These are phyloP conservation scores for Silene conica DNA, from an alignment of 148 eudicot genomes.

Conservation along the genomic window DNA sequence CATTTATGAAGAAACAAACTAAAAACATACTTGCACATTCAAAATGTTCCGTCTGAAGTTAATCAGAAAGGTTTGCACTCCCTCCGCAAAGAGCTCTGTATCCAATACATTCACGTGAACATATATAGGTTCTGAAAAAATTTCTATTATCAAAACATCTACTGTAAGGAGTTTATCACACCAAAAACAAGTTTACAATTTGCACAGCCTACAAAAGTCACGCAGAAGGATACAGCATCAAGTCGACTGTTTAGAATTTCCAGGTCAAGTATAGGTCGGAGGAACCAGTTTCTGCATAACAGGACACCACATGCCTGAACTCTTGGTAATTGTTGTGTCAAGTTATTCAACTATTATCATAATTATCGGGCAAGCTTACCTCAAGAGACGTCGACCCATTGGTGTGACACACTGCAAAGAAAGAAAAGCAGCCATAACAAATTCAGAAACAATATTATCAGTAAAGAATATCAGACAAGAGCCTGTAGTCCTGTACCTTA, in stretches of 20 bases:
- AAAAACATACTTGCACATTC: conserved; percentile 1
- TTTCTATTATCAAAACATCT: background rate
- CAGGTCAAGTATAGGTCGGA: conserved; percentile 83
- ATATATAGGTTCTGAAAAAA: background rate
- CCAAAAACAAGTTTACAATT: conserved; percentile 9
- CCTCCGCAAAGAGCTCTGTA: background rate
- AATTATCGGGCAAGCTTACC: conserved; percentile 37
- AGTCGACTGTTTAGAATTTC: conserved; percentile 73
- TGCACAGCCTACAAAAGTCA: conserved; percentile 1
- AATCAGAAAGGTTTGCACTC: background rate
- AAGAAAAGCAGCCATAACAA: conserved; percentile 24
- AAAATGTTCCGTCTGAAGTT: no score
- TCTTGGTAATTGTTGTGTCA: background rate
- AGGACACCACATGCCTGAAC: conserved; percentile 20
- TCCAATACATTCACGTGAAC: background rate
- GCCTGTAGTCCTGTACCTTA: conserved; percentile 44
- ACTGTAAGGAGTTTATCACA: background rate
- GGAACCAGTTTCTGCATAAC: conserved; percentile 81
- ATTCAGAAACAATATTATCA: conserved; percentile 12
- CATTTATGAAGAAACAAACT: background rate
- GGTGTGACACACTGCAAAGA: conserved; percentile 85
- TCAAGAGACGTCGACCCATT: conserved; percentile 86
- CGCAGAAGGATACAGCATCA: conserved; percentile 85
- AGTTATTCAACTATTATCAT: conserved; percentile 8
- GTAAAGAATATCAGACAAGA: conserved; percentile 1